Conservation (phyloP, 1,139 yeast genomes). For the Saccharomycopsis hybrid region DNA sequence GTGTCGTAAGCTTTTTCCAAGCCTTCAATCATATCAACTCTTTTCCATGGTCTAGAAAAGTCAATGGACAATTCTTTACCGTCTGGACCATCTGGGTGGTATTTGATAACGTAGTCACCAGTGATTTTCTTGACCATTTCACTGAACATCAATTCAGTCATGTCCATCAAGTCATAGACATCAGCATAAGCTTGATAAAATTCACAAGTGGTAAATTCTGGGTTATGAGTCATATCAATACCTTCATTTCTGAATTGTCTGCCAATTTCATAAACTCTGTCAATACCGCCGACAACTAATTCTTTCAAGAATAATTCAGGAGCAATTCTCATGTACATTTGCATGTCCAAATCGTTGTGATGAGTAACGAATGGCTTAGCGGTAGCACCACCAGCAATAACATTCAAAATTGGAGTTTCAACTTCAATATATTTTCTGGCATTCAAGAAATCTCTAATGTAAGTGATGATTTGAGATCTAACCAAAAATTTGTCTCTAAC, state of each 20-base stretch:
- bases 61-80: conserved; percentile 77
- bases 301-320: conserved; percentile 96
- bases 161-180: conserved; percentile 92
- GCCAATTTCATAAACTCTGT: conserved; percentile 97
- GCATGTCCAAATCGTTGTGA: conserved; percentile 94
- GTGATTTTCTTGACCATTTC: conserved; percentile 97
- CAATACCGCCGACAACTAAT: conserved; percentile 97
- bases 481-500: conserved; percentile 73
- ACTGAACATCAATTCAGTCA: conserved; percentile 87
- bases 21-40: conserved; percentile 95
- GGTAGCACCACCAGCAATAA: conserved; percentile 99
- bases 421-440: conserved; percentile 85
- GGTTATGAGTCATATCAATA: conserved; percentile 96
- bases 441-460: conserved; percentile 84
- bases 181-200: conserved; percentile 94
- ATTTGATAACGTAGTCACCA: conserved; percentile 76
- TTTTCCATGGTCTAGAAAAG: conserved; percentile 97
- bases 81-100: conserved; percentile 79
- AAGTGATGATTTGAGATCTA: conserved; percentile 85
- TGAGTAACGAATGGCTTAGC: conserved; percentile 97
- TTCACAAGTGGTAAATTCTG: conserved; percentile 97
- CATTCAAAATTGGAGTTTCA: conserved; percentile 98
- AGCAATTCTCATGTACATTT: conserved; percentile 96
- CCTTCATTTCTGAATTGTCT: conserved; percentile 99
- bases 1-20: conserved; percentile 81